Conservation (phyloP, 2,329 filamentous ascomycete species). For the Amphichorda felina region DNA sequence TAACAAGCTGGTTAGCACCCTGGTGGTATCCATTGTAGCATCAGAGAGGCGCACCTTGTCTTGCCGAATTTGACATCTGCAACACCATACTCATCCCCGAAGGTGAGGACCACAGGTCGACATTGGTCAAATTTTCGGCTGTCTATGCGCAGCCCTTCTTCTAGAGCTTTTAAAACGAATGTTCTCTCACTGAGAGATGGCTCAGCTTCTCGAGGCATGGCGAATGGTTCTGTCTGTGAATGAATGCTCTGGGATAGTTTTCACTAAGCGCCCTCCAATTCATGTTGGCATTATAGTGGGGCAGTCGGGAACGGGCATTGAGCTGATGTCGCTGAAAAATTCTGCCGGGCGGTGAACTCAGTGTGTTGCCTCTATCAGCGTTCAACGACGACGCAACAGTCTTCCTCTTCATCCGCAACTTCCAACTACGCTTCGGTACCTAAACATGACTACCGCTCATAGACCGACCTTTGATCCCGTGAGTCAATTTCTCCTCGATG, state of each 20-base stretch:
- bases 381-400: too few species aligned
- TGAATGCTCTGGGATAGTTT: background rate
- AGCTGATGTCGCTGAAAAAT: constrained; percentile 19
- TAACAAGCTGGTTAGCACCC: constrained; percentile 3
- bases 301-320: background rate
- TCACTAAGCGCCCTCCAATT: background rate
- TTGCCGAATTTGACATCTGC: constrained; percentile 81
- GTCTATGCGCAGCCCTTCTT: constrained; percentile 73
- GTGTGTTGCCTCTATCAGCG: too few species aligned
- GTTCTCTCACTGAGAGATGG: constrained; percentile 80
- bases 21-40: background rate
- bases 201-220: constrained; percentile 86
- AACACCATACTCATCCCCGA: constrained; percentile 85
- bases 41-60: constrained; percentile 52
- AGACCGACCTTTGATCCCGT: constrained; percentile 96
- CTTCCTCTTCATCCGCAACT: background rate
- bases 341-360: constrained; percentile 37
- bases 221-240: constrained; percentile 11
- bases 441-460: constrained; percentile 52
- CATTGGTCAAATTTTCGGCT: constrained; percentile 72
- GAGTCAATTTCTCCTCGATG: constrained; percentile 15
- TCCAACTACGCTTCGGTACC: constrained; percentile 1
- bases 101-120: constrained; percentile 63
- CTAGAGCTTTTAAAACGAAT: constrained; percentile 75
- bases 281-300: background rate